Base-by-base conservation (phyloP, 1,139 yeast genomes). In the Groenewaldozyma sp. region DNA sequence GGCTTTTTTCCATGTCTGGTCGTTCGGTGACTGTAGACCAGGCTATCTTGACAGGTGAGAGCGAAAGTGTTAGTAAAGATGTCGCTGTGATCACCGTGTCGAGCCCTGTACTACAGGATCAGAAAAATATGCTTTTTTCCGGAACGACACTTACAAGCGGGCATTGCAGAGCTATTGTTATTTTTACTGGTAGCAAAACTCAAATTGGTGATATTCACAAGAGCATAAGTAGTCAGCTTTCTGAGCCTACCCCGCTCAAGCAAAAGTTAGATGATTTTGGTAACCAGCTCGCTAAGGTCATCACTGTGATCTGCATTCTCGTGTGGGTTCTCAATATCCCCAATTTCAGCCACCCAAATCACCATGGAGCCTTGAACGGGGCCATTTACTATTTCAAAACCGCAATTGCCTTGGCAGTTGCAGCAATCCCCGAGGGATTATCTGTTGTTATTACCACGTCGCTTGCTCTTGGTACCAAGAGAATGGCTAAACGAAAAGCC, bases 391-490 rank as follows among this genome's bases (percentile, higher is more conserved):
- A 70, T 39, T 72, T 73, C 41, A 70, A 70, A 40, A 70, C 33
- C 5, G 50, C 71, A 63, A 50, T 62, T 28, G 56, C 65, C 42
- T 68, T 71, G 39, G 70, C 73, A 0, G 70, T 73, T 36, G 67
- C 76, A 2, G 72, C 72, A 63, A 70, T 73, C 45, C 78, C 78
- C 3, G 74, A 73, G 31, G 73, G 78, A 24, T 60, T 73, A 48
- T 74, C 76, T 37, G 71, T 73, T 38, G 77, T 74, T 17, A 64
- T 73, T 41, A 72, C 78, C 31, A 65, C 71, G 34, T 69, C 74
- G 28, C 59, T 73, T 61, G 63, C 73, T 2, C 67, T 71, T 28
- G 71, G 73, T 24, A 75, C 76, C 14, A 64, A 60, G 40, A 68
- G 62, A 9, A 71, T 72, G 76, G 68, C 62, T 29, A 54, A 61